Evolutionary conservation across 306 rosid species (phyloP), one percentile per base, ranked within the genome.

Genomic region (Comarum palustre): DNA sequence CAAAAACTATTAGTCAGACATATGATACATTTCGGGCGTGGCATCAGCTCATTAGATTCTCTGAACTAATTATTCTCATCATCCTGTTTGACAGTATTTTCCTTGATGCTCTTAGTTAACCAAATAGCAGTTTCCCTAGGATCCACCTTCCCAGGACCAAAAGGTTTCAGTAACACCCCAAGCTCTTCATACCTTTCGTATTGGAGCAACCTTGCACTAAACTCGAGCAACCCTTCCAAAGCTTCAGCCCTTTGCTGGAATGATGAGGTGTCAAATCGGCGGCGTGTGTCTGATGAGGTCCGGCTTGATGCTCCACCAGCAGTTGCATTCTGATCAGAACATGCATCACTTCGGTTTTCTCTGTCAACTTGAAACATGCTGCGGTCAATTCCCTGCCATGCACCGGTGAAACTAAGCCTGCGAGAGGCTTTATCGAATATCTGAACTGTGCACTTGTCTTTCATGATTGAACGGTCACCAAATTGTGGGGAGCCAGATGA

Each of bases 91-190:
- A 17, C 57, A 57, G 89, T 79, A 70, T 87, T 95, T 76, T 86
- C 87, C 81, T 95, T 95, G 80, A 91, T 84, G 90, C 99, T 95
- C 82, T 95, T 95, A 42, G 96, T 83, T 87, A 95, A 86, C 99
- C 99, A 95, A 71, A 95, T 95, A 27, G 99, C 99, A 75, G 99
- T 95, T 90, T 95, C 99, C 73, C 99, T 87, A 1, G 99, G 96
- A 67, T 97, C 92, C 80, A 90, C 99, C 80, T 91, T 95, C 36
- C 83, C 99, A 0, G 96, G 97, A 8, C 99, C 99, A 72, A 95
- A 95, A 43, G 99, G 99, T 86, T 90, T 95, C 78, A 95, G 74
- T 85, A 95, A 76, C 74, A 95, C 99, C 73, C 97, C 99, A 5
- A 95, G 96, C 84, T 95, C 99, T 10, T 91, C 97, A 47, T 95